Conservation (phyloP, 805 yeast genomes). For the Danielia reshetovae region DNA sequence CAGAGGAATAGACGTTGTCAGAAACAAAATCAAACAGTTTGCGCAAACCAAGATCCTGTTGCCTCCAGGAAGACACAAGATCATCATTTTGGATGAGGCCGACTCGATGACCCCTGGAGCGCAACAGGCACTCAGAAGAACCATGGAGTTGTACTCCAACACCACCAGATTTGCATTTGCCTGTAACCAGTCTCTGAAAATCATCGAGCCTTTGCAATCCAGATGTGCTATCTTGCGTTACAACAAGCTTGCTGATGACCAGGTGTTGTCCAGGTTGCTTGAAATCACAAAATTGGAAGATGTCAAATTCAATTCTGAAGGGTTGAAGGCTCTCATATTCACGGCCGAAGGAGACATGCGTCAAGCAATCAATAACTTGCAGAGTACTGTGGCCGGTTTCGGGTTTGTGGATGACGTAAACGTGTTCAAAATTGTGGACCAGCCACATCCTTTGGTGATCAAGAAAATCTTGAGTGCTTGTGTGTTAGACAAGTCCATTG, state of each 20-base stretch:
- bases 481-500: slow-evolving; percentile 43
- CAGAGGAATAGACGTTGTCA: slow-evolving; percentile 94
- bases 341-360: slow-evolving; percentile 99
- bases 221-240: slow-evolving; percentile 93
- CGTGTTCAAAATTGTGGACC: slow-evolving; percentile 92
- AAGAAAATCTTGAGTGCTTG: slow-evolving; percentile 53
- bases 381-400: slow-evolving; percentile 92
- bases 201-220: slow-evolving; percentile 94
- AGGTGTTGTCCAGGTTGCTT: slow-evolving; percentile 71
- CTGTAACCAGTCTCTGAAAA: slow-evolving; percentile 89
- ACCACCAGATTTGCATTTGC: slow-evolving; percentile 98
- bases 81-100: slow-evolving; percentile 90
- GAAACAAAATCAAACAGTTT: slow-evolving; percentile 90
- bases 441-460: slow-evolving; percentile 90
- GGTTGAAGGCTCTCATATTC: slow-evolving; percentile 86
- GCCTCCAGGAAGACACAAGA: slow-evolving; percentile 89
- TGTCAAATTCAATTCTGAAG: slow-evolving; percentile 81
- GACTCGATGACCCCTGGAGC: slow-evolving; percentile 97
- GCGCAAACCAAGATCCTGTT: slow-evolving; percentile 89
- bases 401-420: slow-evolving; percentile 86
- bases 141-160: slow-evolving; percentile 93
- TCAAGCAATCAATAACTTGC: slow-evolving; percentile 92
- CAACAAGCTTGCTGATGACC: slow-evolving; percentile 75
- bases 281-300: slow-evolving; percentile 67
- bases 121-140: slow-evolving; percentile 88